Conservation (phyloP, 1,284 basidiomycete genomes). For the Irpex lacteus region DNA sequence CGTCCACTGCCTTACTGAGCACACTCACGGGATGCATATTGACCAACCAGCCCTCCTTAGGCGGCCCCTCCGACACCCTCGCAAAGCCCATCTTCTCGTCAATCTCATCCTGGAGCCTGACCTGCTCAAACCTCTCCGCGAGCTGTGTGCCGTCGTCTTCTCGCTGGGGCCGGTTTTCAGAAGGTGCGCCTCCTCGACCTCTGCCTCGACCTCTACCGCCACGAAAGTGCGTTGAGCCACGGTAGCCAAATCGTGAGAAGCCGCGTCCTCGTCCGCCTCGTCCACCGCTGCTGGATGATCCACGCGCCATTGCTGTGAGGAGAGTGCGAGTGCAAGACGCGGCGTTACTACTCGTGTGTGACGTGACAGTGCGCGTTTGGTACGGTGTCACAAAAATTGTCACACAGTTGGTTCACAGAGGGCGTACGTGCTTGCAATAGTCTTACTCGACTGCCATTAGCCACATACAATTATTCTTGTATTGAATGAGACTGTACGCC, state of each 20-base stretch:
- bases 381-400: too few relatives aligned
- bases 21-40: slow-evolving; percentile 94
- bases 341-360: background rate
- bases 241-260: slow-evolving; percentile 25
- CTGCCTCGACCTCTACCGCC: slow-evolving; percentile 46
- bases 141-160: slow-evolving; percentile 86
- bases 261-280: slow-evolving; percentile 21
- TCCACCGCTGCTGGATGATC: slow-evolving; percentile 18
- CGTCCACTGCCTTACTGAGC: background rate
- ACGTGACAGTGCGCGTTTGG: background rate
- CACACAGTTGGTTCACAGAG: too few relatives aligned
- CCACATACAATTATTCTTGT: too few relatives aligned
- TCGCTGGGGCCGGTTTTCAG: slow-evolving; percentile 48
- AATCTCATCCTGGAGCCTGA: slow-evolving; percentile 77
- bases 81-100: slow-evolving; percentile 93
- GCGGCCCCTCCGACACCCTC: slow-evolving; percentile 70
- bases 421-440: too few relatives aligned
- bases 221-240: slow-evolving; percentile 39
- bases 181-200: slow-evolving; percentile 39
- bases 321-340: background rate
- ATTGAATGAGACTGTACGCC: too few relatives aligned
- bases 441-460: too few relatives aligned
- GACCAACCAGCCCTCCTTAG: slow-evolving; percentile 89
- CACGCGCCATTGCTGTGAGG: slow-evolving; percentile 24
- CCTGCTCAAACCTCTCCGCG: slow-evolving; percentile 82